Base-by-base conservation (phyloP, 257 asterid species). In the Verbascum thapsus region DNA sequence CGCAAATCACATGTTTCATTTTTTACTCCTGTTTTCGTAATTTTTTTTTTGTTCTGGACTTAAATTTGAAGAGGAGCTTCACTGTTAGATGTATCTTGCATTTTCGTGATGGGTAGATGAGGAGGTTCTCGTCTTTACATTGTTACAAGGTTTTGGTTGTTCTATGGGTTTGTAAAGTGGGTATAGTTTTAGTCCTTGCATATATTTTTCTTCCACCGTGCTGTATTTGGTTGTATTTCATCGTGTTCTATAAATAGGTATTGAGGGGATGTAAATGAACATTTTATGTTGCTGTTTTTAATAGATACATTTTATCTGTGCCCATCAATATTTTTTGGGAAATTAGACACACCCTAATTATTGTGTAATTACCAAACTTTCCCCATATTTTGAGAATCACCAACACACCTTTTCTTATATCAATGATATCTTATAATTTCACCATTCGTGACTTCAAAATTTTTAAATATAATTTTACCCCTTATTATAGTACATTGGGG, bases 141-240 rank as follows among this genome's bases (percentile, higher is more conserved):
- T 30, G 15, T 63, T 40, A 23, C 61, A 38, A 68, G 78, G 71
- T 79, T 79, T 76, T 74, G 79, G 70, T 65, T 39, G 47, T 7
- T n/a, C 13, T 9, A 40, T 70, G 74, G 82, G 76, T 59, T 61
- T 78, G 88, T 79, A 76, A 73, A 79, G 79, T 66, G 73, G 79
- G 74, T 74, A 65, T 74, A 76, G 83, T 57, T 26, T 26, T 82
- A 58, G 79, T 65, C 49, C 39, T 66, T 44, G 45, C 2, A 12
- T 63, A 12, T 34, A 5, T 38, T 35, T 22, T 60, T n/a, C n/a
- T 53, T 39, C 43, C 55, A 41, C 50, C 61, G 32, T 42, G 34
- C n/a, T 3, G 15, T 39, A 7, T 9, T 53, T 65, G 50, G 49
- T 66, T 53, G 71, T 77, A 68, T 50, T 62, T 44, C 66, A 51